These are phyloP conservation scores for Nothophoma quercina DNA, from an alignment of 2,329 filamentous ascomycete species.

Conservation along the genomic window DNA sequence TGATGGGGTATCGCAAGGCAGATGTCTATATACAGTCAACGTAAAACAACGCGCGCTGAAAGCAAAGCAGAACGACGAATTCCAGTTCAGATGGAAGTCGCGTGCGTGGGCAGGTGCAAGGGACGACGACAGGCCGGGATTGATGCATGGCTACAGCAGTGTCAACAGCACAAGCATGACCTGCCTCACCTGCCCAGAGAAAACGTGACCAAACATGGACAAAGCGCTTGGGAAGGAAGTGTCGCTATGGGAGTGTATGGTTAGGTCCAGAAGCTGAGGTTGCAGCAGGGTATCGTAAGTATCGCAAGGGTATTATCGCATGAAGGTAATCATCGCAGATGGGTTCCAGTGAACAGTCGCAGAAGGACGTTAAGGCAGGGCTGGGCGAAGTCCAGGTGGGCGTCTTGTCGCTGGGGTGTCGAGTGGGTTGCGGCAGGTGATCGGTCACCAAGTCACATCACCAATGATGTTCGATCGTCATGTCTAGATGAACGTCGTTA, in stretches of 20 bases:
- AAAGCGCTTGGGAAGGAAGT: slow-evolving; percentile 20
- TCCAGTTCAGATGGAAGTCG: slow-evolving; percentile 12
- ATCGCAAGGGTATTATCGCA: slow-evolving; percentile 12
- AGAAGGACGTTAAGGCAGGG: slow-evolving; percentile 26
- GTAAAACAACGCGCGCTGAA: slow-evolving; percentile 1
- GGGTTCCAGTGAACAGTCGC: slow-evolving; percentile 15
- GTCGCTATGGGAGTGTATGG: slow-evolving; percentile 28
- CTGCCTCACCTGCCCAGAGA: slow-evolving; percentile 29
- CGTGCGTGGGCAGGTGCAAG: slow-evolving; percentile 25
- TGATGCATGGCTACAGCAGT: slow-evolving; percentile 9
- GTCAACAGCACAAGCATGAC: slow-evolving; percentile 30
- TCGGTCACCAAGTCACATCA: slow-evolving; percentile 22
- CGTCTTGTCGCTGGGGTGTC: slow-evolving; percentile 12
- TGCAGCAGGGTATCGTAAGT: background rate
- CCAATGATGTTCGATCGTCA: slow-evolving; percentile 25
- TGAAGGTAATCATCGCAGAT: slow-evolving; percentile 8
- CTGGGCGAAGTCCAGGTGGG: slow-evolving; percentile 14
- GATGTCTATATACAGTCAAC: slow-evolving; percentile 18
- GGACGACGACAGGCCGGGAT: slow-evolving; percentile 10
- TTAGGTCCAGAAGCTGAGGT: slow-evolving; percentile 9
- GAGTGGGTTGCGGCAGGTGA: slow-evolving; percentile 6
- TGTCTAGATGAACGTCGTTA: slow-evolving; percentile 23
- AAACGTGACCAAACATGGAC: slow-evolving; percentile 19
- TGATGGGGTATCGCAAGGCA: slow-evolving; percentile 21
- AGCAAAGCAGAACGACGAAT: background rate